Percentiles rank a stretch among this genome's conserved stretches.
phyloP scores from a whole-genome alignment of 176 grass and related monocot genomes.

The Juncus effusus region DNA sequence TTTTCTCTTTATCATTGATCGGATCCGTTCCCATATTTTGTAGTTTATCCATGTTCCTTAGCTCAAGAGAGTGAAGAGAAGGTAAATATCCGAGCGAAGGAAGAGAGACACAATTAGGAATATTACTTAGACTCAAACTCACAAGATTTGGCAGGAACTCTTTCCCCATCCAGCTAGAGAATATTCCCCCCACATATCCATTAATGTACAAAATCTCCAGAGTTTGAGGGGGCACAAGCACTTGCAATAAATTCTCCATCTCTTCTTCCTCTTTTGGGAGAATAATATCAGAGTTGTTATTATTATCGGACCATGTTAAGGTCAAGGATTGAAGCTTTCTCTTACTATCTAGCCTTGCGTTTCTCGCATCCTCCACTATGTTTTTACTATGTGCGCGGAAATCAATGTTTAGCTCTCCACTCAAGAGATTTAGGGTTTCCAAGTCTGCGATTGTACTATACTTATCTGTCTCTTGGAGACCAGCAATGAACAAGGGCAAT shows the following conservation, averaged over 20 bases:
- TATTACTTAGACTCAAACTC: constrained; percentile 41
- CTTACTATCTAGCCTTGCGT: constrained; percentile 38
- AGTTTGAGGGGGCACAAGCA: constrained; percentile 37
- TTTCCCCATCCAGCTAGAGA: constrained; percentile 43
- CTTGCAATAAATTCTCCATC: constrained; percentile 40
- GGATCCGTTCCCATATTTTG: constrained; percentile 27
- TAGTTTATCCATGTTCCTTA: constrained; percentile 37
- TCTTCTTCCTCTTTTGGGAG: neutral
- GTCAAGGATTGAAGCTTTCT: constrained; percentile 35
- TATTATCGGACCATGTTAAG: constrained; percentile 32
- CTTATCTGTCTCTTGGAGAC: constrained; percentile 21
- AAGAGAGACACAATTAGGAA: constrained; percentile 37
- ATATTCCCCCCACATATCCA: constrained; percentile 32
- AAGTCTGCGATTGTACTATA: constrained; percentile 39
- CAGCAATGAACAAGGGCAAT: constrained; percentile 38
- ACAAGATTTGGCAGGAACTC: constrained; percentile 39
- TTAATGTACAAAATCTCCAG: constrained; percentile 39
- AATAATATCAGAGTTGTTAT: neutral
- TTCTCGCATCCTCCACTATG: constrained; percentile 24
- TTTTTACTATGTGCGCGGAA: constrained; percentile 17
- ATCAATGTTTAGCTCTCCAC: constrained; percentile 35
- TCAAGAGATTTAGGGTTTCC: constrained; percentile 31
- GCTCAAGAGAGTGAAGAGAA: constrained; percentile 35
- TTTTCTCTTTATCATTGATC: constrained; percentile 7
- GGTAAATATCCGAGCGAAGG: constrained; percentile 37